Conservation (phyloP, 2,329 filamentous ascomycete species). For the Ambrosiella xylebori region DNA sequence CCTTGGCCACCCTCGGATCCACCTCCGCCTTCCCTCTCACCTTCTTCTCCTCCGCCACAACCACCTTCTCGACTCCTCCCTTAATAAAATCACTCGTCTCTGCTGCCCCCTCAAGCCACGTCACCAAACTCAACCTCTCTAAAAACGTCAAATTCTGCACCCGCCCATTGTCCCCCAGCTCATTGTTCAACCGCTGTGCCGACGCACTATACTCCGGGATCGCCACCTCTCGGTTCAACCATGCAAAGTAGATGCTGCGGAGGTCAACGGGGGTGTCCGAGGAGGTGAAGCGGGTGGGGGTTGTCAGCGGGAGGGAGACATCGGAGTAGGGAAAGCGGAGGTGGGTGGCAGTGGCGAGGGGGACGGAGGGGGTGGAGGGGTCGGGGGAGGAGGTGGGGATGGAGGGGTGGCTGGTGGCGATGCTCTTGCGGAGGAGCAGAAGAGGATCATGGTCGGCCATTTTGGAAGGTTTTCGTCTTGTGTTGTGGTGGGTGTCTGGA, state of each 20-base stretch:
- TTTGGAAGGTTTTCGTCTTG: neutral
- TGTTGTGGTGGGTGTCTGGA: too few species aligned
- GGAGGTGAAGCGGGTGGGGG: slow-evolving; percentile 56
- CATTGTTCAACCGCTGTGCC: slow-evolving; percentile 63
- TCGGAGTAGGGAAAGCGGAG: slow-evolving; percentile 51
- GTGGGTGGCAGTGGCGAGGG: slow-evolving; percentile 59
- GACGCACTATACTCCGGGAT: slow-evolving; percentile 84
- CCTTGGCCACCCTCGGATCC: slow-evolving; percentile 68
- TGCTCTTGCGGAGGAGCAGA: slow-evolving; percentile 65
- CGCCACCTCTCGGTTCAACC: slow-evolving; percentile 78
- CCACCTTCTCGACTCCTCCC: slow-evolving; percentile 49
- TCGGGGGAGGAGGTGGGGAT: slow-evolving; percentile 58
- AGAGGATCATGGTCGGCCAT: slow-evolving; percentile 56
- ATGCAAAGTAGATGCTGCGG: slow-evolving; percentile 90
- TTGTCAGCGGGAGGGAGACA: slow-evolving; percentile 49
- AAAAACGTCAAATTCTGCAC: slow-evolving; percentile 85
- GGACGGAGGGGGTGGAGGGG: slow-evolving; percentile 40
- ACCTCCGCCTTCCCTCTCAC: slow-evolving; percentile 47
- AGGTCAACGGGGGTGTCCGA: slow-evolving; percentile 43
- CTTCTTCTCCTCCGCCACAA: slow-evolving; percentile 19
- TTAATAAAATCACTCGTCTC: slow-evolving; percentile 90
- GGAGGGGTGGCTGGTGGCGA: slow-evolving; percentile 52
- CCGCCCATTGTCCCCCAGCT: slow-evolving; percentile 45
- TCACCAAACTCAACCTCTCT: slow-evolving; percentile 77
- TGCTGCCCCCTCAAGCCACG: slow-evolving; percentile 79